Evolutionary conservation across 805 yeast genomes (phyloP).

Genomic region (Myxozyma sirexii): DNA sequence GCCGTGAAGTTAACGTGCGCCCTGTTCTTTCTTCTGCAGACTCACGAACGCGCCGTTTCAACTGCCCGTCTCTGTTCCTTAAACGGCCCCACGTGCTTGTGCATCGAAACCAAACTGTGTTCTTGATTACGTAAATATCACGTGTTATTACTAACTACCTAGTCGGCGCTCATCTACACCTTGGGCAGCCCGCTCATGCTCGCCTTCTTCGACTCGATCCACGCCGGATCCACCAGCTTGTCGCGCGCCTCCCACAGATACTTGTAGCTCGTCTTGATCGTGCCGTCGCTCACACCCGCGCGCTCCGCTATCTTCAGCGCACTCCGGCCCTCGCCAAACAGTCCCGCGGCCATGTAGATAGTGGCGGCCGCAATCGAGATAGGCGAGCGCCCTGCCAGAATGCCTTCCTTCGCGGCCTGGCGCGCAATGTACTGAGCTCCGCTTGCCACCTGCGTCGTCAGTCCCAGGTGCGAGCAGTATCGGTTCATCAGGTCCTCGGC

Average conservation of each 20-base stretch:
- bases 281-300: slow-evolving; percentile 96
- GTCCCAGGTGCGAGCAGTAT: slow-evolving; percentile 92
- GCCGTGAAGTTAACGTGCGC: too few relatives aligned
- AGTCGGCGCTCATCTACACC: slow-evolving; percentile 35
- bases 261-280: slow-evolving; percentile 89
- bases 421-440: slow-evolving; percentile 93
- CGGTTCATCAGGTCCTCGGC: slow-evolving; percentile 95
- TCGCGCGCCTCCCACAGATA: slow-evolving; percentile 74
- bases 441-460: slow-evolving; percentile 78
- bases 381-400: slow-evolving; percentile 94
- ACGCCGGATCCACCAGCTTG: slow-evolving; percentile 70
- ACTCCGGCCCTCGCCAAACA: slow-evolving; percentile 76
- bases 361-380: slow-evolving; percentile 98
- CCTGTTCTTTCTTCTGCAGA: too few relatives aligned
- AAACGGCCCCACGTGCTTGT: too few relatives aligned
- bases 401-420: slow-evolving; percentile 86
- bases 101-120: too few relatives aligned
- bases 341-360: slow-evolving; percentile 87
- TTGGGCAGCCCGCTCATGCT: slow-evolving; percentile 52
- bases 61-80: too few relatives aligned
- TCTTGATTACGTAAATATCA: too few relatives aligned
- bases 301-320: slow-evolving; percentile 86
- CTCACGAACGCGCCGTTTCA: too few relatives aligned
- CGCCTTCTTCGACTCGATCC: slow-evolving; percentile 72
- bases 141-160: too few relatives aligned